These are phyloP conservation scores for Talaromyces atroroseus DNA, from an alignment of 2,329 filamentous ascomycete genomes.

Conservation along the genomic window DNA sequence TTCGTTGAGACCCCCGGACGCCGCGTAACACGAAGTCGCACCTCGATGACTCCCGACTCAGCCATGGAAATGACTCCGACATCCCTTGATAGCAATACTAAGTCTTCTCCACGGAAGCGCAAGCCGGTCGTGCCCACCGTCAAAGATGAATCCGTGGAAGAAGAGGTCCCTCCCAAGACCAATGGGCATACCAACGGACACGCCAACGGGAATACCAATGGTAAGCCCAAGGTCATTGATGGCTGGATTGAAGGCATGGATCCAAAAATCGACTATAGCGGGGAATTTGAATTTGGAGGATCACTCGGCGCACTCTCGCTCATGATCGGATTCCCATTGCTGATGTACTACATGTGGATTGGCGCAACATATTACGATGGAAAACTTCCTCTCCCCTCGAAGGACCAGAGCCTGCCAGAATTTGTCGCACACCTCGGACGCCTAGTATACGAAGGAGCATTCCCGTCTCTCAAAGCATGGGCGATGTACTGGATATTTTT, in stretches of 20 bases:
- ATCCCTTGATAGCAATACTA: constrained; percentile 18
- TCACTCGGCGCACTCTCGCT: constrained; percentile 71
- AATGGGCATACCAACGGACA: constrained; percentile 24
- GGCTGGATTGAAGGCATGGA: constrained; percentile 39
- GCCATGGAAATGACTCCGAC: constrained; percentile 26
- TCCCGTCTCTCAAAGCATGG: constrained; percentile 78
- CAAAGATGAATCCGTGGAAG: constrained; percentile 23
- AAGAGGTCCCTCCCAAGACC: constrained; percentile 17
- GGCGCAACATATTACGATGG: constrained; percentile 90
- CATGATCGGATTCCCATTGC: constrained; percentile 86
- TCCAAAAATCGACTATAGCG: constrained; percentile 43
- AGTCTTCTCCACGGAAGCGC: constrained; percentile 27
- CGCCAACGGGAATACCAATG: constrained; percentile 26
- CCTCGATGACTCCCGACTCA: constrained; percentile 26
- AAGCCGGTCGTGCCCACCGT: constrained; percentile 24
- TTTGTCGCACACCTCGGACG: constrained; percentile 67
- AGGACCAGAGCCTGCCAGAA: constrained; percentile 62
- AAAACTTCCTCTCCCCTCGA: constrained; percentile 62
- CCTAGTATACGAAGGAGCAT: constrained; percentile 77
- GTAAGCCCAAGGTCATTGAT: constrained; percentile 31
- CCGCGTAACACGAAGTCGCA: constrained; percentile 41
- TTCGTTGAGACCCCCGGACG: constrained; percentile 49
- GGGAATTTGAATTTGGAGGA: constrained; percentile 77
- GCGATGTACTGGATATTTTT: constrained; percentile 92
- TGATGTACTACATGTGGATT: constrained; percentile 99